A percentile compares a stretch with the other conserved stretches of the same genome.
Conservation (phyloP, 495 filamentous ascomycete species). For the Jackrogersella multiformis region DNA sequence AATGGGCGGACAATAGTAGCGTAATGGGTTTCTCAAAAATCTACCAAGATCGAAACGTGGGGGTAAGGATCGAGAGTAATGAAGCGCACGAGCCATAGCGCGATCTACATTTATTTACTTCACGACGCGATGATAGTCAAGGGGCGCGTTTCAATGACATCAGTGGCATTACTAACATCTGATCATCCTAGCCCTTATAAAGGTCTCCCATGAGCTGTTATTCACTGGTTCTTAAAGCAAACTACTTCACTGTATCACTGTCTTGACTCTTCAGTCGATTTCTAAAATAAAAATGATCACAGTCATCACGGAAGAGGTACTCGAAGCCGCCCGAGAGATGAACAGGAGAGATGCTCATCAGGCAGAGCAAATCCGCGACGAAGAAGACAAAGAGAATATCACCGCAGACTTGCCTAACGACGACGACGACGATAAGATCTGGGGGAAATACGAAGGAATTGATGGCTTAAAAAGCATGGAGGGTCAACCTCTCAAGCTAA, state of each 20-base stretch:
- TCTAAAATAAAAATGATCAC: not conserved
- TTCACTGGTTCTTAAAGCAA: not conserved
- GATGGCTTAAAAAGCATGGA: not conserved
- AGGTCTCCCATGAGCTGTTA: not conserved
- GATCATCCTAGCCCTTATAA: not conserved
- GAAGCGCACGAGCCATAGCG: not conserved
- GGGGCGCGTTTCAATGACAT: not conserved
- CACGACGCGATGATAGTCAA: not conserved
- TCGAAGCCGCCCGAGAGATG: constrained; percentile 2
- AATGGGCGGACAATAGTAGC: too few species aligned
- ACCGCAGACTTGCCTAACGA: not conserved
- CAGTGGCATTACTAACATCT: not conserved
- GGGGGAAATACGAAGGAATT: not conserved
- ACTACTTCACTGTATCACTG: not conserved
- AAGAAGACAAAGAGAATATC: not conserved
- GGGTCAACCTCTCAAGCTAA: not conserved
- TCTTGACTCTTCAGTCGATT: not conserved
- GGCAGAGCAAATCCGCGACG: not conserved
- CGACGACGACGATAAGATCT: not conserved
- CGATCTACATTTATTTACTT: not conserved
- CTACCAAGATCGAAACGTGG: not conserved
- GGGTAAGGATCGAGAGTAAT: not conserved
- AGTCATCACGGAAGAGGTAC: constrained; percentile 4
- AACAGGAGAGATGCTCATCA: not conserved
- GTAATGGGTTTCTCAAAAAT: too few species aligned